A percentile compares a stretch with the other conserved stretches of the same genome.
Conservation (phyloP, 768 basidiomycete genomes). For the Cubamyces sp. region DNA sequence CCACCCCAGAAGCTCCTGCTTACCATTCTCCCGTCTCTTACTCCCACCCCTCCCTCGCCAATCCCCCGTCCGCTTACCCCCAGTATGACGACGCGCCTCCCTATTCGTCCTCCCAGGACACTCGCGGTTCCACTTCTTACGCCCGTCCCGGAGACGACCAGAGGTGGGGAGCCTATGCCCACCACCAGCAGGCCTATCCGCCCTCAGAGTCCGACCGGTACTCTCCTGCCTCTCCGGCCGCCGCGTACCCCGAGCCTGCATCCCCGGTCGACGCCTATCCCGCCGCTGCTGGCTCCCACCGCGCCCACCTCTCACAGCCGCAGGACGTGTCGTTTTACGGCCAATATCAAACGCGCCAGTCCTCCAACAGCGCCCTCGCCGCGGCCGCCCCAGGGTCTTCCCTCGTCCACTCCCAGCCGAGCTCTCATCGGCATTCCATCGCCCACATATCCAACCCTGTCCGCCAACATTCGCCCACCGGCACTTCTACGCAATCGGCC, state of each 20-base stretch:
- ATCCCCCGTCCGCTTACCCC: conserved; percentile 6
- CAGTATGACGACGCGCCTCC: conserved; percentile 20
- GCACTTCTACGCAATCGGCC: conserved; percentile 2
- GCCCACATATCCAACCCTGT: conserved; percentile 28
- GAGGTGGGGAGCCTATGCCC: conserved; percentile 8
- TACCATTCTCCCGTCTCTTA: conserved; percentile 20
- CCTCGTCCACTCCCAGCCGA: conserved; percentile 1
- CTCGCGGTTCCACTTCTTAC: conserved; percentile 17
- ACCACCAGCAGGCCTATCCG: conserved; percentile 13
- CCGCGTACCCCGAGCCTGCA: conserved; percentile 14
- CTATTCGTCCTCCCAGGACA: conserved; percentile 25
- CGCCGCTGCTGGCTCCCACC: neutral
- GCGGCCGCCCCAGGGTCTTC: conserved; percentile 1
- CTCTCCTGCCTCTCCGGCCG: conserved; percentile 17
- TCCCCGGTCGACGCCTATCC: conserved; percentile 18
- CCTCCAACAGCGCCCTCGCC: conserved; percentile 3
- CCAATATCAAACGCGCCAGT: conserved; percentile 3
- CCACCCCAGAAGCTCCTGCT: conserved; percentile 24
- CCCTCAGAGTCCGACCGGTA: conserved; percentile 14
- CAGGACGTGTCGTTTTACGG: neutral
- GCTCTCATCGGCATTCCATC: conserved; percentile 24
- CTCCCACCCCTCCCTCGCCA: conserved; percentile 14
- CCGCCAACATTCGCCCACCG: conserved; percentile 11
- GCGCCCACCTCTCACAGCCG: conserved; percentile 9
- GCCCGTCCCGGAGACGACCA: conserved; percentile 10